These are phyloP conservation scores for Rhipidocladum racemiflorum DNA, from an alignment of 176 grass and related monocot genomes.

Conservation along the genomic window DNA sequence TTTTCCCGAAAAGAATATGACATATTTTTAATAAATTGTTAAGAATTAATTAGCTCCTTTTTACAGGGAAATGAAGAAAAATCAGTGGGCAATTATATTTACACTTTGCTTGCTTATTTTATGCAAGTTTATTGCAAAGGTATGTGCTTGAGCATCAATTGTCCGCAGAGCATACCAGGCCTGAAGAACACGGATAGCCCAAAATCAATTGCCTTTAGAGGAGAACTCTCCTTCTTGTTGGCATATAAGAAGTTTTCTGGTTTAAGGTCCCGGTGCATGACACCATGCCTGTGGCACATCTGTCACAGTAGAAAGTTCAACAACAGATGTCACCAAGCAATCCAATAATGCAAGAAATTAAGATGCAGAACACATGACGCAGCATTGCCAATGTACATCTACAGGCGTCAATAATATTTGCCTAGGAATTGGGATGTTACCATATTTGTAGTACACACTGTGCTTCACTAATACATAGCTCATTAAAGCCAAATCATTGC, in stretches of 20 bases:
- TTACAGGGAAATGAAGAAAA: slow-evolving; percentile 19
- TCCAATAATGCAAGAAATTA: slow-evolving; percentile 23
- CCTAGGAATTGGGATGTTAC: neutral
- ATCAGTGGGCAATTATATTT: neutral
- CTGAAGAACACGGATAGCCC: slow-evolving; percentile 91
- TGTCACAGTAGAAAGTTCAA: slow-evolving; percentile 31
- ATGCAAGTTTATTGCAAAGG: slow-evolving; percentile 2
- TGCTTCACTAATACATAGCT: neutral
- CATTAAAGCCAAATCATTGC: slow-evolving; percentile 1
- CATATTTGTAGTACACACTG: neutral
- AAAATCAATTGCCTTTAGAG: slow-evolving; percentile 97
- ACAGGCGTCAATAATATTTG: neutral
- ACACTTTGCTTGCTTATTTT: neutral
- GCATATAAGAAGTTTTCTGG: slow-evolving; percentile 94
- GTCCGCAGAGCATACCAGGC: slow-evolving; percentile 51
- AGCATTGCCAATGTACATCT: neutral
- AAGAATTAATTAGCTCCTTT: slow-evolving; percentile 20
- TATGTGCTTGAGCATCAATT: slow-evolving; percentile 21
- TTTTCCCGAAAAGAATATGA: neutral
- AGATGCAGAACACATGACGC: neutral
- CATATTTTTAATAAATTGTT: slow-evolving; percentile 1
- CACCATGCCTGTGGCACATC: slow-evolving; percentile 92
- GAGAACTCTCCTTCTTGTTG: slow-evolving; percentile 85
- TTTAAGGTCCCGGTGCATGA: slow-evolving; percentile 96
- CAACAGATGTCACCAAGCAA: neutral